Base-by-base conservation (phyloP, 1,284 basidiomycete genomes). In the Lentinula novae-zelandiae region DNA sequence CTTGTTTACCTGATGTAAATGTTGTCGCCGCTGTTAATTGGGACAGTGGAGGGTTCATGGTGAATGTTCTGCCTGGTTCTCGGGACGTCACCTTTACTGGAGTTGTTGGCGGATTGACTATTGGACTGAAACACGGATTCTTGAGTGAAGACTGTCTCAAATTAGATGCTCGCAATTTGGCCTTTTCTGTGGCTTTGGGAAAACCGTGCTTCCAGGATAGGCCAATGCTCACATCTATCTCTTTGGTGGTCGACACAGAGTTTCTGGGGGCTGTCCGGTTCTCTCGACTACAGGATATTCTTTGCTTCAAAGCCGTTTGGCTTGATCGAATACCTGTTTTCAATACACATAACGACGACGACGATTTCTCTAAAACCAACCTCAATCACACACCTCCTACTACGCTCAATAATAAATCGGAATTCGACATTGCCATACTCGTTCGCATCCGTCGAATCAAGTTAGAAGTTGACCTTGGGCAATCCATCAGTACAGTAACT, bases 281-380 rank as follows among this genome's bases (percentile, higher is more conserved):
- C 69, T 90, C 90, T 9, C 84, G 93, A 13, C 71, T 95, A 15
- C 92, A 94, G 70, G 93, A 95, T 68, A 84, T 93, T 52, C 78
- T 95, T 33, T 93, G 91, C 71, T 92, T 95, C 80, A 93, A 94
- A 71, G 92, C 92, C 1, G 91, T 95, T 17, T 95, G 92, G 92
- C 71, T 95, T 50, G 93, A 95, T 68, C 85, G 86, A 46, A 92
- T 95, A 42, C 90, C 92, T 0, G 73, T 91, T 3, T 82, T 90
- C 67, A 82, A 81, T 61, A 77, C 74, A n/a, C 78, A 80, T 54
- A 62, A 64, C 53, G 65, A 69, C 49, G 61, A 64, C 17, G 20
- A 64, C 46, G 36, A 48, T 40, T n/a, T 36, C 5, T 27, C 61
- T n/a, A 46, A n/a, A 12, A 65, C 73, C 12, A 60, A 68, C 39